Evolutionary conservation across 169 alveolate genomes (phyloP), one percentile per base, ranked within the genome.

Genomic region (Hammondia hammondi): DNA sequence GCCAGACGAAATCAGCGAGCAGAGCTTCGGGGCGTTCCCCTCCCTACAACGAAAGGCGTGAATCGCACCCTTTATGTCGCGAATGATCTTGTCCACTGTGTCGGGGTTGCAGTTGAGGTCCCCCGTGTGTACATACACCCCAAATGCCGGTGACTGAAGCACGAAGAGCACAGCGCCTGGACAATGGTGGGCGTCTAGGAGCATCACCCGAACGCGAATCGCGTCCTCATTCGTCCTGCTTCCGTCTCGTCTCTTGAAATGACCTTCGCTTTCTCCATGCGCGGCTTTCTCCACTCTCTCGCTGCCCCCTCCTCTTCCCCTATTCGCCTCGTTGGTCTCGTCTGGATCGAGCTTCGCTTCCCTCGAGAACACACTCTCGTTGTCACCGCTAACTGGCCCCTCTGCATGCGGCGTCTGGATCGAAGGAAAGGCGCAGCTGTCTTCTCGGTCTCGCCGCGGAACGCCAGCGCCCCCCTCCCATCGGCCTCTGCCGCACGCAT

Each of bases 91-190:
- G 17, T 35, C 27, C 9, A 37, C 71, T 24, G 39, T 35, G 43
- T 82, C 89, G 7, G 89, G 67, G 37, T 21, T 45, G 67, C 67
- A 82, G 89, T 35, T 27, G 67, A 37, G 39, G 89, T 82, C 89
- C 4, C 89, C 89, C 71, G 89, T 82, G 67, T 82, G 89, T 27
- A 82, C 70, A n/a, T 82, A 82, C 56, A 45, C 56, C 39, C 89
- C 89, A n/a, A 82, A 82, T 37, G 89, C 89, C 5, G 89, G 71
- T n/a, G 89, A 82, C 70, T 82, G 89, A 19, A 82, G 67, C 32
- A 37, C 56, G 14, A 82, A 27, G 48, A 82, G 19, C 12, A 45
- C 67, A 45, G 89, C 29, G 9, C 89, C 89, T 45, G 61, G 89
- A 21, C 89, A 82, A 70, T 82, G 89, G 89, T 45, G 56, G 67